Evolutionary conservation across 1,284 basidiomycete species (phyloP).

Genomic region (Veloboletus limbatus): DNA sequence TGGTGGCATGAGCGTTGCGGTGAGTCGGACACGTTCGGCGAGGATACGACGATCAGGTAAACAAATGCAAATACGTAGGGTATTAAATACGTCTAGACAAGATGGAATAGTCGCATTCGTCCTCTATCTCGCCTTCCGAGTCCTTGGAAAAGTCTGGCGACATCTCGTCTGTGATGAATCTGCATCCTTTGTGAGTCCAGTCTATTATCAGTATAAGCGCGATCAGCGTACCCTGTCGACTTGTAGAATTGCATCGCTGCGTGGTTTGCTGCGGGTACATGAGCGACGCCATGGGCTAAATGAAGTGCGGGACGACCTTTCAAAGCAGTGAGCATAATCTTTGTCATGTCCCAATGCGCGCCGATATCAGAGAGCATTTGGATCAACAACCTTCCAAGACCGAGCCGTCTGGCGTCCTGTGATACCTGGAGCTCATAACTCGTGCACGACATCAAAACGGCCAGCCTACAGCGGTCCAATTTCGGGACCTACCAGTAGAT

Average conservation of each 20-base stretch:
- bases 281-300: conserved; percentile 4
- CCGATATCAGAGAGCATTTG: conserved; percentile 50
- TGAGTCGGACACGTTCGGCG: conserved; percentile 1
- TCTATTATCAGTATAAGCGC: neutral
- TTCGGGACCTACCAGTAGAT: conserved; percentile 58
- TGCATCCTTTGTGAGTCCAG: conserved; percentile 26
- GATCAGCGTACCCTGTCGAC: conserved; percentile 47
- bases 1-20: conserved; percentile 34
- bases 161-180: conserved; percentile 52
- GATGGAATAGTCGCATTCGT: conserved; percentile 54
- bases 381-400: conserved; percentile 57
- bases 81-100: conserved; percentile 40
- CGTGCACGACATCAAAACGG: conserved; percentile 3
- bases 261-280: conserved; percentile 47
- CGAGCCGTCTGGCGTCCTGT: conserved; percentile 41
- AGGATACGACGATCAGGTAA: conserved; percentile 11
- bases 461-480: neutral
- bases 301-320: conserved; percentile 44
- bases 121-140: conserved; percentile 28
- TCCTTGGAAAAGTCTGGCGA: conserved; percentile 50
- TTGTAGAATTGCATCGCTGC: conserved; percentile 56
- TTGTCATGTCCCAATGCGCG: conserved; percentile 54
- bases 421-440: conserved; percentile 76
- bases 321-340: conserved; percentile 70
- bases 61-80: conserved; percentile 25